phyloP scores from a whole-genome alignment of 306 rosid species.

The Delonix regia region DNA sequence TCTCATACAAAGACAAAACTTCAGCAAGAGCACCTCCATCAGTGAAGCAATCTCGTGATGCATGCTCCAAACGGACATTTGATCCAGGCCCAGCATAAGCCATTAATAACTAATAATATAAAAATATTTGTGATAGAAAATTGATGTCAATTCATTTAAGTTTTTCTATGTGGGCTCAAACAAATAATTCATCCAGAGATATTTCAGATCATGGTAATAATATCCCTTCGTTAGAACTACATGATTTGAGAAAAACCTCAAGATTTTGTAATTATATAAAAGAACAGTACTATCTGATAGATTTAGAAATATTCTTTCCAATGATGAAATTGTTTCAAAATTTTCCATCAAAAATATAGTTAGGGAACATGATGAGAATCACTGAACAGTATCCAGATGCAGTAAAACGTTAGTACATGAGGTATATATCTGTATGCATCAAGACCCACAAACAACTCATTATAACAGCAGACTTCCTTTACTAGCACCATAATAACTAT shows the following conservation, averaged over 20 bases:
- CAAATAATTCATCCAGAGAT: constrained; percentile 23
- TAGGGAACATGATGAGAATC: not conserved
- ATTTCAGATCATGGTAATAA: not conserved
- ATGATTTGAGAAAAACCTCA: constrained; percentile 27
- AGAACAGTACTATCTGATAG: constrained; percentile 1
- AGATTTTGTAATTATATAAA: not conserved
- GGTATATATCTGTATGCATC: not conserved
- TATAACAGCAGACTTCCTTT: not conserved
- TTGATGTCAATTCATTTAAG: not conserved
- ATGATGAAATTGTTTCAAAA: constrained; percentile 6
- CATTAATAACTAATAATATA: constrained; percentile 61
- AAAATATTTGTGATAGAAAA: constrained; percentile 20
- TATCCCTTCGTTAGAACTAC: constrained; percentile 9
- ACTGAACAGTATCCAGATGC: not conserved
- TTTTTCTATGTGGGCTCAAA: not conserved
- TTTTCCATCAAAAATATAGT: constrained; percentile 18
- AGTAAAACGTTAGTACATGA: not conserved
- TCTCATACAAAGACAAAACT: constrained; percentile 73
- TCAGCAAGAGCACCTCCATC: constrained; percentile 89
- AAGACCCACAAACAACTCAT: not conserved
- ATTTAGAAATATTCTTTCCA: constrained; percentile 27
- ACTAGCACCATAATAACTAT: not conserved
- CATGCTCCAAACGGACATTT: constrained; percentile 78
- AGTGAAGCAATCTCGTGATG: constrained; percentile 64
- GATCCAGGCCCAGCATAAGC: constrained; percentile 95